A percentile compares a stretch with the other conserved stretches of the same genome.
Conservation (phyloP, 2,329 filamentous ascomycete genomes). For the Zasmidium angulare region DNA sequence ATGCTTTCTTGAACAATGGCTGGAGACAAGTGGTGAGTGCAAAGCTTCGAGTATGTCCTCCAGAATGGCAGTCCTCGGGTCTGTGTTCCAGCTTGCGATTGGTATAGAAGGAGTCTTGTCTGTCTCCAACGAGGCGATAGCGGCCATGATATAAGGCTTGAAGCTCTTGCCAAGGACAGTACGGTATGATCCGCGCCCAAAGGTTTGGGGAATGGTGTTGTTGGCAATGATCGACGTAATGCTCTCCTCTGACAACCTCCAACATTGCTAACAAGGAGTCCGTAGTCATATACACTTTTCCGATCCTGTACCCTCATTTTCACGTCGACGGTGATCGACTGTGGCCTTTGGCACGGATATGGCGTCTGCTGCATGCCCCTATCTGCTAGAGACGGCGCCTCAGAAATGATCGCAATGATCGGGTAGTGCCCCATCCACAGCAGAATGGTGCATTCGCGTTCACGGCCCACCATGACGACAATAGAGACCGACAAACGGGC, state of each 20-base stretch:
- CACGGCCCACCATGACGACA: not conserved
- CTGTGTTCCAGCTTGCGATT: not conserved
- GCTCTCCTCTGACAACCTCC: not conserved
- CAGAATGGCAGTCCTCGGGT: not conserved
- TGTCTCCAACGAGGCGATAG: not conserved
- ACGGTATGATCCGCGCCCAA: not conserved
- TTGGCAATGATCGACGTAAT: not conserved
- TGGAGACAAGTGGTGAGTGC: not conserved
- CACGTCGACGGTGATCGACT: not conserved
- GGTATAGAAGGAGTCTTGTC: not conserved
- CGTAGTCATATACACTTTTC: not conserved
- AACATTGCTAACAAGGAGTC: not conserved
- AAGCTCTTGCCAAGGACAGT: not conserved
- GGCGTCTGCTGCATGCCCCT: not conserved
- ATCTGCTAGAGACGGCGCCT: not conserved
- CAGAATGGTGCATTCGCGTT: not conserved
- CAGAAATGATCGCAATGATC: not conserved
- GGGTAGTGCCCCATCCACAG: not conserved
- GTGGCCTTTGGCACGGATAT: not conserved
- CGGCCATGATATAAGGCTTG: not conserved
- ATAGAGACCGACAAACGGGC: not conserved
- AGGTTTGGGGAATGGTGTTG: not conserved
- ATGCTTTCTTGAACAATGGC: not conserved
- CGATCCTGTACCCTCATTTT: not conserved
- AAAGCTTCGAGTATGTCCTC: not conserved